phyloP scores from a whole-genome alignment of 352 stramenopile species.

The Phytophthora cactorum region DNA sequence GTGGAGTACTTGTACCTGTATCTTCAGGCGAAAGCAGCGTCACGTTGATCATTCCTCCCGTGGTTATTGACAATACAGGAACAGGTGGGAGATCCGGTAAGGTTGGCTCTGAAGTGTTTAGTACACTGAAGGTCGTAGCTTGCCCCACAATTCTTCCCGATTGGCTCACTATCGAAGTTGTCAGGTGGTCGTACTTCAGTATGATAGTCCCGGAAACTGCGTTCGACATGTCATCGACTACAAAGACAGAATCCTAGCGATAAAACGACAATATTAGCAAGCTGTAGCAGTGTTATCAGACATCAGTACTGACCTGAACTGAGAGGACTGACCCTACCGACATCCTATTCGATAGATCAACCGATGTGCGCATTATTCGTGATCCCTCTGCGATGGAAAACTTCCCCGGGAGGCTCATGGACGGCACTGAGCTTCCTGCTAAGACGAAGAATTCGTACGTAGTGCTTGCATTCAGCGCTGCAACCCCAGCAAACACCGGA shows the following conservation, averaged over 20 bases:
- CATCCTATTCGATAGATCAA: constrained; percentile 44
- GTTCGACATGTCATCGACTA: constrained; percentile 48
- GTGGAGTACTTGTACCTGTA: constrained; percentile 36
- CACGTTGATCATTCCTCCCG: constrained; percentile 51
- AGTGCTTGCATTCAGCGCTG: constrained; percentile 41
- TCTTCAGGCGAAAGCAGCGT: constrained; percentile 41
- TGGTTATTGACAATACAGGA: constrained; percentile 40
- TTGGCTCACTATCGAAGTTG: constrained; percentile 35
- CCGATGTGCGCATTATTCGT: constrained; percentile 39
- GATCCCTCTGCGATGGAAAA: constrained; percentile 46
- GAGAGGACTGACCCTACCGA: constrained; percentile 42
- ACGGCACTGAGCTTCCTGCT: constrained; percentile 34
- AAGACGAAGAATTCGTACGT: constrained; percentile 66
- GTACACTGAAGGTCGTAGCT: constrained; percentile 36
- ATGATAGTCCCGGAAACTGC: constrained; percentile 39
- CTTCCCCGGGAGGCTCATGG: constrained; percentile 31
- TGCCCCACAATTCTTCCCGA: constrained; percentile 34
- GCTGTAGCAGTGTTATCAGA: background rate
- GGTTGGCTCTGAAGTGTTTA: constrained; percentile 40
- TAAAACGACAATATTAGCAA: background rate
- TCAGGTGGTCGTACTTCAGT: constrained; percentile 33
- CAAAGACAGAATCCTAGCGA: constrained; percentile 31
- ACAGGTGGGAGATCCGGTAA: constrained; percentile 41
- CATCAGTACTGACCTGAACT: constrained; percentile 29
- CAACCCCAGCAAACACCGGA: constrained; percentile 23